A percentile compares a stretch with the other conserved stretches of the same genome.
Evolutionary conservation across 179 eudicot species (phyloP).

Genomic region (Spergularia azorica): DNA sequence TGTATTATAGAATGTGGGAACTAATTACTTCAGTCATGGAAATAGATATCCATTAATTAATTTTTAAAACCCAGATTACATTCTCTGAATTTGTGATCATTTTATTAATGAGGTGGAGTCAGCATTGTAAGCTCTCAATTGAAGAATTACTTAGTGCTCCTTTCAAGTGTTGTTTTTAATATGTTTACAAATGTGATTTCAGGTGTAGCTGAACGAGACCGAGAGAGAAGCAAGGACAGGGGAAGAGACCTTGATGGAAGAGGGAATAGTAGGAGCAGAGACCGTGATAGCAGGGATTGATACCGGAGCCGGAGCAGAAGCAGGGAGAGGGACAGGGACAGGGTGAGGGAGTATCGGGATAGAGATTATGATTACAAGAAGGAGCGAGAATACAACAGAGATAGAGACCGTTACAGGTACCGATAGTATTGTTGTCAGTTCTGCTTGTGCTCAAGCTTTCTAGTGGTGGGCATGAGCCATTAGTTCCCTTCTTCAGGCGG

Average conservation of each 20-base stretch:
- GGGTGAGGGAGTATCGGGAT: conserved; percentile 58
- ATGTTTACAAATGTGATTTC: conserved; percentile 12
- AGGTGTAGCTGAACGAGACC: conserved; percentile 55
- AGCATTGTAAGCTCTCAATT: not conserved
- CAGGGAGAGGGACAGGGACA: conserved; percentile 32
- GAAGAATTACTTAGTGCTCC: not conserved
- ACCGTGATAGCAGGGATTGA: conserved; percentile 56
- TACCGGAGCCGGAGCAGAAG: conserved; percentile 64
- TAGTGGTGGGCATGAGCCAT: conserved; percentile 1
- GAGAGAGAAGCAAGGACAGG: conserved; percentile 50
- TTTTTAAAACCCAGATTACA: too few relatives aligned
- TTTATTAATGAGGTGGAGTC: not conserved
- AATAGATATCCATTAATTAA: too few relatives aligned
- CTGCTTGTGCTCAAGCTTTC: not conserved
- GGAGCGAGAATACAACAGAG: conserved; percentile 35
- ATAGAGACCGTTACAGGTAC: conserved; percentile 43
- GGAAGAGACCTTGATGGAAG: conserved; percentile 63
- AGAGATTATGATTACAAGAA: conserved; percentile 38
- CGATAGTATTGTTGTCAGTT: conserved; percentile 23
- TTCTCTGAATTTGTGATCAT: not conserved
- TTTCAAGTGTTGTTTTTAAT: not conserved
- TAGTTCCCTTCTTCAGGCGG: not conserved
- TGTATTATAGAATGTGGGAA: not conserved
- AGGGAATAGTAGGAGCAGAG: conserved; percentile 59
- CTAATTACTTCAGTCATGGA: too few relatives aligned